Evolutionary conservation across 1,284 basidiomycete species (phyloP).

Genomic region (Irpex sp.): DNA sequence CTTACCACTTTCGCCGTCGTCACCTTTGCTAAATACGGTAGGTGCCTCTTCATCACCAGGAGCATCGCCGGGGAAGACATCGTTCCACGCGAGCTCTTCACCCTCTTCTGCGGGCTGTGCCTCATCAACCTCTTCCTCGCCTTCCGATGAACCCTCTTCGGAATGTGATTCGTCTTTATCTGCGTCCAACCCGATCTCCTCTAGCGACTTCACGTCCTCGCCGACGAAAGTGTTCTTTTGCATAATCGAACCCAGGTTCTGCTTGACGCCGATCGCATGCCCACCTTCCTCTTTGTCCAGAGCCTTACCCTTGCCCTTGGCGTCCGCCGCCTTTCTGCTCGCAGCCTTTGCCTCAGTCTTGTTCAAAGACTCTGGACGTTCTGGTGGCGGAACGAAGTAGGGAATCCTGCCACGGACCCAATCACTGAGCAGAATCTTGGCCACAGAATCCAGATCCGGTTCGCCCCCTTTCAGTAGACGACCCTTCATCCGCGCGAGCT

Average conservation of each 20-base stretch:
- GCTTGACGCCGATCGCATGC: constrained; percentile 55
- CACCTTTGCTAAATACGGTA: constrained; percentile 20
- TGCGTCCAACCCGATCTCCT: constrained; percentile 35
- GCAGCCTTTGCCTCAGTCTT: constrained; percentile 57
- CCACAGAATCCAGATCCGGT: constrained; percentile 88
- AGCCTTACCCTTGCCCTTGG: constrained; percentile 33
- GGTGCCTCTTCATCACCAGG: background rate
- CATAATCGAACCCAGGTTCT: constrained; percentile 74
- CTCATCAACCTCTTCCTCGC: constrained; percentile 6
- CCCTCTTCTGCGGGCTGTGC: constrained; percentile 7
- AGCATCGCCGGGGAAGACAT: constrained; percentile 16
- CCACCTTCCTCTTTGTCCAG: constrained; percentile 27
- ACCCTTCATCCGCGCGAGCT: constrained; percentile 88
- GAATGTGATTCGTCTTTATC: constrained; percentile 20
- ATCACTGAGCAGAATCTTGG: constrained; percentile 95
- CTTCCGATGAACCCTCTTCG: constrained; percentile 3
- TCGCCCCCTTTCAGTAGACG: constrained; percentile 93
- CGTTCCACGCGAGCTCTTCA: constrained; percentile 14
- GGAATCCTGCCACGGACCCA: constrained; percentile 97
- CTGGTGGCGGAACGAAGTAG: constrained; percentile 82
- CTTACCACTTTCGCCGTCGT: constrained; percentile 21
- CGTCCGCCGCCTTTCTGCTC: constrained; percentile 38
- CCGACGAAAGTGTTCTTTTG: constrained; percentile 83
- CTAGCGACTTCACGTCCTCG: constrained; percentile 65
- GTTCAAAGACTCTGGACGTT: constrained; percentile 67